Base-by-base conservation (phyloP, 805 yeast genomes). In the Saturnispora silvae region DNA sequence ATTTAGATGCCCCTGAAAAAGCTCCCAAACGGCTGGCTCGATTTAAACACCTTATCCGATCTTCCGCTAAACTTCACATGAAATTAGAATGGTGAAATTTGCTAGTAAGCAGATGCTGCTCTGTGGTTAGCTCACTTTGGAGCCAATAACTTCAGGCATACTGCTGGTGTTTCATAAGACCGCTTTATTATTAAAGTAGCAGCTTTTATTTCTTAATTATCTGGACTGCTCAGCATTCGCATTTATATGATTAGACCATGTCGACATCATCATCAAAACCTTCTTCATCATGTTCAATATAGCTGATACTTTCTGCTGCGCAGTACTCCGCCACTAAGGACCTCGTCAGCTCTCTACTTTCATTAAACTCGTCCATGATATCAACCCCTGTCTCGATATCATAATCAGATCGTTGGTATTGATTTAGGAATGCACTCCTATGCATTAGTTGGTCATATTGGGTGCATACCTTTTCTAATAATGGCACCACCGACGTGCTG, bases 371-470 rank as follows among this genome's bases (percentile, higher is more conserved):
- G n/a, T 60, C 71, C 51, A 68, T 56, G 11, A 72, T 70, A 38
- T 67, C 64, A 5, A 59, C 74, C 23, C 60, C 61, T 5, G 15
- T n/a, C 18, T 59, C 71, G 5, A 57, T 56, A 20, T 60, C 57
- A 43, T 65, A 66, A 45, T 69, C 72, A 19, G 66, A 53, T 35
- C 63, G 67, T 4, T 68, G 70, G 61, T 84, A 92, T 38, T 78
- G 78, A 43, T 81, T 86, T 37, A 89, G 60, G 52, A 87, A 92
- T 0, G 97, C 97, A 32, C 76, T 75, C 41, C 94, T 69, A 32
- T 73, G 72, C 49, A 81, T 81, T 38, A 92, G 68, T 33, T 76
- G 70, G 48, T 89, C 96, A 56, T 78, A 92, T 48, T 86, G 89
- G 34, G 65, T 68, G 23, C 86, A 65, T 0, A 81, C 75, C 44